Conservation (phyloP, 2,329 filamentous ascomycete genomes). For the Fusarium camptoceras region DNA sequence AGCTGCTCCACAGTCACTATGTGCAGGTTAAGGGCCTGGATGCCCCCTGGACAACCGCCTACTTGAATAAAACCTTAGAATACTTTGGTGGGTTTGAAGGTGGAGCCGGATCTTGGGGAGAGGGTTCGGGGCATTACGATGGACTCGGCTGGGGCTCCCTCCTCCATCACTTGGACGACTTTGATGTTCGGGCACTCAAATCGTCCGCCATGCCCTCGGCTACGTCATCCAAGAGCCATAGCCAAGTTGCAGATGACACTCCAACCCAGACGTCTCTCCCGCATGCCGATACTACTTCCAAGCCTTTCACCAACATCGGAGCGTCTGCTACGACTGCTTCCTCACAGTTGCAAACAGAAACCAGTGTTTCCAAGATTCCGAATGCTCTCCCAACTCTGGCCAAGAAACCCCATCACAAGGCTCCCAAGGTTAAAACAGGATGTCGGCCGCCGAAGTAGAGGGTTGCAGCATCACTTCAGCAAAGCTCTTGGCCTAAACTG, state of each 20-base stretch:
- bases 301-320: neutral
- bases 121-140: neutral
- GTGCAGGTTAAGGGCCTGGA: conserved; percentile 25
- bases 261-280: neutral
- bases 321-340: neutral
- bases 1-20: conserved; percentile 31
- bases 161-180: neutral
- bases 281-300: neutral
- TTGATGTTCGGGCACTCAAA: neutral
- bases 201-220: neutral
- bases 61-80: conserved; percentile 9
- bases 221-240: neutral
- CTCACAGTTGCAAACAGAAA: neutral
- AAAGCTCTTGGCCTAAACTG: too few relatives aligned
- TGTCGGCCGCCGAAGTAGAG: neutral
- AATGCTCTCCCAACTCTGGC: neutral
- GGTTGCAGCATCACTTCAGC: neutral
- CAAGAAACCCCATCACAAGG: neutral
- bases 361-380: rapidly evolving
- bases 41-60: conserved; percentile 29
- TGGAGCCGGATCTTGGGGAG: neutral
- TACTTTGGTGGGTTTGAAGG: neutral
- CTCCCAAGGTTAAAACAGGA: neutral
- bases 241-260: neutral
- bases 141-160: conserved; percentile 10